phyloP scores from a whole-genome alignment of 148 eudicot species.

The Amaranthus palmeri region DNA sequence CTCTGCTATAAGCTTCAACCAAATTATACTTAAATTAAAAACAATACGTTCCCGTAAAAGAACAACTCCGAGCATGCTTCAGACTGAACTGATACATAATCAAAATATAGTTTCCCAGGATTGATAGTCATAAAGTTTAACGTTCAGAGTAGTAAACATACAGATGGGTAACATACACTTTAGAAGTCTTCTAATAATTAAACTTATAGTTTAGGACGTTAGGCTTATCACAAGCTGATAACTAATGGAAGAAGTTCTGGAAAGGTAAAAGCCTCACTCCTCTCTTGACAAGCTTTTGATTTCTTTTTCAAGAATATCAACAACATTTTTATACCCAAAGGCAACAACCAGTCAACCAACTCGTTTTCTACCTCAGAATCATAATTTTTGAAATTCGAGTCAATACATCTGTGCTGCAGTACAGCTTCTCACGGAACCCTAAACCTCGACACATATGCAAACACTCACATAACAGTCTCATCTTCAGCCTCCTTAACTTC shows the following conservation, averaged over 20 bases:
- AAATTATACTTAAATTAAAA: no score
- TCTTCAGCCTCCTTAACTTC: constrained; percentile 82
- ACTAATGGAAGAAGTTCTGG: neutral
- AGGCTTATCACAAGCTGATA: constrained; percentile 1
- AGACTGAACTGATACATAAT: neutral
- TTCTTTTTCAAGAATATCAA: constrained; percentile 48
- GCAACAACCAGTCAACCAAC: constrained; percentile 21
- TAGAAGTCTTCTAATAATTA: neutral
- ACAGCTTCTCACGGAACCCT: constrained; percentile 82
- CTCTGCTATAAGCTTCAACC: no score
- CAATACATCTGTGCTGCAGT: constrained; percentile 62
- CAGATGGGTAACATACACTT: neutral
- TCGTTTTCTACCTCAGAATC: constrained; percentile 54
- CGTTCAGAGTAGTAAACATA: neutral
- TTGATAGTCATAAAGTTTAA: neutral
- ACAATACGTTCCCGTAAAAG: no score
- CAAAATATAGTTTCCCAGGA: neutral
- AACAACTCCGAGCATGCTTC: neutral
- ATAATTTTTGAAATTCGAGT: constrained; percentile 35
- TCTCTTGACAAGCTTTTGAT: constrained; percentile 69
- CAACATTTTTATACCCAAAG: constrained; percentile 37
- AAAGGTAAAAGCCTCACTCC: constrained; percentile 53
- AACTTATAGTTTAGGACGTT: neutral
- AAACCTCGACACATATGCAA: constrained; percentile 63
- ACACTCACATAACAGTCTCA: constrained; percentile 66